Evolutionary conservation across 1,139 yeast species (phyloP).

Genomic region (Kodamaea alishanica): DNA sequence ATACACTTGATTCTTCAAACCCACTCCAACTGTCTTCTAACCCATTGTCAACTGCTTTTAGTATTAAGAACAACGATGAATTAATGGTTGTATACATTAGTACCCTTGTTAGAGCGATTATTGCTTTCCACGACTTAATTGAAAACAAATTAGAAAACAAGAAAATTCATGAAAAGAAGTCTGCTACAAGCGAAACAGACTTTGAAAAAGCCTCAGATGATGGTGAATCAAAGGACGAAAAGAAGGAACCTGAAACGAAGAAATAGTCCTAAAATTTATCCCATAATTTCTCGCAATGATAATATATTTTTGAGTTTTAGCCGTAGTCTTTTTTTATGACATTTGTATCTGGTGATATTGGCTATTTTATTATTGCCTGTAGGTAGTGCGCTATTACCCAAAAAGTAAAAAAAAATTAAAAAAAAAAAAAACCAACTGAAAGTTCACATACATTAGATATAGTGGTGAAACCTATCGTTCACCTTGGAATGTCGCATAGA

Average conservation of each 20-base stretch:
- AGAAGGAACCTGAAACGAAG: constrained; percentile 2
- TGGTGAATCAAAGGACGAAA: constrained; percentile 2
- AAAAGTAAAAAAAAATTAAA: no score
- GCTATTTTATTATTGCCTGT: no score
- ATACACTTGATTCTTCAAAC: constrained; percentile 13
- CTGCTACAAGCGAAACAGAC: constrained; percentile 9
- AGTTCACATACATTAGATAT: no score
- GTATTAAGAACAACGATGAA: constrained; percentile 91
- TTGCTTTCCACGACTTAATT: constrained; percentile 94
- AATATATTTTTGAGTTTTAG: neutral
- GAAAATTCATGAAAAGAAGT: constrained; percentile 42
- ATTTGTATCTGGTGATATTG: no score
- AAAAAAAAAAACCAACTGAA: no score
- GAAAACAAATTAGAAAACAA: constrained; percentile 91
- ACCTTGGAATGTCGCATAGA: constrained; percentile 20
- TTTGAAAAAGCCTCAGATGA: constrained; percentile 6
- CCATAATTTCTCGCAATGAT: no score
- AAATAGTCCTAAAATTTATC: neutral
- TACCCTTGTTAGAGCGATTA: constrained; percentile 86
- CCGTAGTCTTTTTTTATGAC: no score
- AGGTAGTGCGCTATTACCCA: no score
- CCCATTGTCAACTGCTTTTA: constrained; percentile 74
- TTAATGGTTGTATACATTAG: constrained; percentile 90
- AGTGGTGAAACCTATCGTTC: neutral
- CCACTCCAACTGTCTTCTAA: constrained; percentile 25